These are phyloP conservation scores for Diphasiastrum complanatum DNA, from an alignment of 83 land plant genomes.

Conservation along the genomic window DNA sequence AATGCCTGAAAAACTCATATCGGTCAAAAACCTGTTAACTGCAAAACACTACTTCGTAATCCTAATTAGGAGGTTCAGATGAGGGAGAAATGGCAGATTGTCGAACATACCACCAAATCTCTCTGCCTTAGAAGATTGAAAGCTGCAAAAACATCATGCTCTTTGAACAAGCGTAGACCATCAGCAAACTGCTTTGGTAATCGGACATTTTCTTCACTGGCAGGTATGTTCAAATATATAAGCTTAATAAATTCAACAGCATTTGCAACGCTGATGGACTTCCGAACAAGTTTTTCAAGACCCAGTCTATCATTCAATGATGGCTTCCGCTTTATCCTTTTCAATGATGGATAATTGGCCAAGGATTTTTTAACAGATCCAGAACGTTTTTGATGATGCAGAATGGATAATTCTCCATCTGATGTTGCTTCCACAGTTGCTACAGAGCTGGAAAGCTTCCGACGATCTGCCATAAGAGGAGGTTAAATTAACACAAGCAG, in stretches of 20 bases:
- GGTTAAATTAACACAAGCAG: no score
- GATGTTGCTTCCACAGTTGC: background rate
- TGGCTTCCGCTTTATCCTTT: conserved; percentile 32
- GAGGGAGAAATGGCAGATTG: no score
- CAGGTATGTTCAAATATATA: conserved; percentile 57
- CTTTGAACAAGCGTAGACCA: conserved; percentile 62
- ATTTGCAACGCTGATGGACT: conserved; percentile 79
- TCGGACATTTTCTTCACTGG: conserved; percentile 29
- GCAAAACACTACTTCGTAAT: background rate
- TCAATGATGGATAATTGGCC: conserved; percentile 19
- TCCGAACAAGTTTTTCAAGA: conserved; percentile 32
- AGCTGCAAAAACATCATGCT: conserved; percentile 76
- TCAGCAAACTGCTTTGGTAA: conserved; percentile 52
- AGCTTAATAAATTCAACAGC: conserved; percentile 91
- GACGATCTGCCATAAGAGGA: conserved; percentile 4
- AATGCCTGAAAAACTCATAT: conserved; percentile 48
- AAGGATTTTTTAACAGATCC: no score
- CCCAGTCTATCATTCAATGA: conserved; percentile 20
- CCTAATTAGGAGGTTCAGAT: background rate
- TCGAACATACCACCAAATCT: conserved; percentile 66
- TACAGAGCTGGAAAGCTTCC: background rate
- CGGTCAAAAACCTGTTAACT: background rate
- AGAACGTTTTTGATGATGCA: no score
- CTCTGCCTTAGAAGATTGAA: conserved; percentile 73
- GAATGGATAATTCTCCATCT: no score